Evolutionary conservation across 768 basidiomycete species (phyloP).

Genomic region (Tephrocybe sp.): DNA sequence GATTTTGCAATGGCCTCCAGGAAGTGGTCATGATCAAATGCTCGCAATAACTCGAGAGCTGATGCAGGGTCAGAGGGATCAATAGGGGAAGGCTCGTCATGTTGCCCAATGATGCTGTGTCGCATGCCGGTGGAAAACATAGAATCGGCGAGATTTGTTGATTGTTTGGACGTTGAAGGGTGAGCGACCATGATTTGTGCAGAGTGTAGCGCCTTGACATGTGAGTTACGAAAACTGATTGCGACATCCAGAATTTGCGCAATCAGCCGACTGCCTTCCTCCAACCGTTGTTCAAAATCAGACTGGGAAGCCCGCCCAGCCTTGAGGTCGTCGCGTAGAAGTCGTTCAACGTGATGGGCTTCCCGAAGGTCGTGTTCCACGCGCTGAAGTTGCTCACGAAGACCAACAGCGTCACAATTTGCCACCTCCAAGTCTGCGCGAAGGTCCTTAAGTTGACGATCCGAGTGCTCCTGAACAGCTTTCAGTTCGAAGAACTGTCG

Average conservation of each 20-base stretch:
- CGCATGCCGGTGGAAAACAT: conserved; percentile 50
- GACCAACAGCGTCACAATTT: conserved; percentile 63
- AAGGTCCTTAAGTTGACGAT: conserved; percentile 64
- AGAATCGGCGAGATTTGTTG: conserved; percentile 48
- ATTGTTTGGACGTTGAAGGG: conserved; percentile 48
- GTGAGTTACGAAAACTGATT: conserved; percentile 73
- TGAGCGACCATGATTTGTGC: conserved; percentile 59
- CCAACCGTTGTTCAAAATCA: conserved; percentile 65
- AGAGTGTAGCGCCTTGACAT: conserved; percentile 67
- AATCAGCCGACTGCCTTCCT: conserved; percentile 65
- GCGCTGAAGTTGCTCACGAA: conserved; percentile 73
- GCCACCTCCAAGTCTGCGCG: conserved; percentile 61
- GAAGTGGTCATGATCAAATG: conserved; percentile 85
- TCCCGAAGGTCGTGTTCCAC: conserved; percentile 71
- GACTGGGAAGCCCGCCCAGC: conserved; percentile 68
- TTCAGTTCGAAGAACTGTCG: conserved; percentile 79
- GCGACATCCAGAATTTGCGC: conserved; percentile 84
- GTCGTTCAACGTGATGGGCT: conserved; percentile 62
- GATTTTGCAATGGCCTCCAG: conserved; percentile 80
- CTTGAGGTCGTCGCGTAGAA: conserved; percentile 73
- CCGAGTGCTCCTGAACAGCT: conserved; percentile 58
- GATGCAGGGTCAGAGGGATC: conserved; percentile 74
- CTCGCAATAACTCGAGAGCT: conserved; percentile 67
- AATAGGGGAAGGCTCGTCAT: conserved; percentile 69
- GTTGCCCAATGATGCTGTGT: conserved; percentile 51